Percentiles rank a stretch among this genome's conserved stretches.
These are phyloP conservation scores for Candida sphagnicola DNA, from an alignment of 805 yeast species.

Conservation along the genomic window DNA sequence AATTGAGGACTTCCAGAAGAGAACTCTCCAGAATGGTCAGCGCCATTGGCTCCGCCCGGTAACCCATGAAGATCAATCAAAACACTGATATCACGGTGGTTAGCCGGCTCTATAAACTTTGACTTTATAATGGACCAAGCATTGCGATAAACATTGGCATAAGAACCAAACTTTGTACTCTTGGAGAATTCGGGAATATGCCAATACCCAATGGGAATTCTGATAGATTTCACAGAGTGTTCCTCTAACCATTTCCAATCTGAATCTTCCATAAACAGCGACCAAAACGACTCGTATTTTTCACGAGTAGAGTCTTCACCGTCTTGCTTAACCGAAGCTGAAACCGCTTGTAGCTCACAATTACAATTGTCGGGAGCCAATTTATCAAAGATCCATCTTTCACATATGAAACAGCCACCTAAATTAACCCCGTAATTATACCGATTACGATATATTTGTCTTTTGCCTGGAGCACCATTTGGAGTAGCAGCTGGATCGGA, in stretches of 20 bases:
- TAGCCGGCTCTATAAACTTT: conserved; percentile 57
- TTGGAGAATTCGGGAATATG: conserved; percentile 61
- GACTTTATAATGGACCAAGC: conserved; percentile 67
- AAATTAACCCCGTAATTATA: conserved; percentile 80
- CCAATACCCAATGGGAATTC: conserved; percentile 94
- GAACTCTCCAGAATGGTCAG: conserved; percentile 76
- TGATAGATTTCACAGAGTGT: conserved; percentile 69
- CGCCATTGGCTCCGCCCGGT: conserved; percentile 90
- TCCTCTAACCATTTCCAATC: conserved; percentile 78
- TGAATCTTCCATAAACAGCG: conserved; percentile 50
- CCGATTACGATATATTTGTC: conserved; percentile 55
- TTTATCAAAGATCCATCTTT: conserved; percentile 69
- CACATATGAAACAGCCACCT: conserved; percentile 77
- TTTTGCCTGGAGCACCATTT: conserved; percentile 30
- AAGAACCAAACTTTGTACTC: conserved; percentile 59
- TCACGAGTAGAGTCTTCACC: conserved; percentile 54
- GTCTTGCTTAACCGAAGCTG: conserved; percentile 39
- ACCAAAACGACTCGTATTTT: conserved; percentile 65
- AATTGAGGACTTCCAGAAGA: conserved; percentile 54
- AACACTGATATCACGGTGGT: conserved; percentile 59
- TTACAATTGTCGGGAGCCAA: conserved; percentile 52
- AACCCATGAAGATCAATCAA: conserved; percentile 83
- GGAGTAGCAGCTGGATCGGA: conserved; percentile 26
- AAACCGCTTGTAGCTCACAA: conserved; percentile 73
- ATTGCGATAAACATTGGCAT: conserved; percentile 54